Evolutionary conservation across 192 early-diverging fungal species (phyloP).

Genomic region (Cladochytrium replicatum): DNA sequence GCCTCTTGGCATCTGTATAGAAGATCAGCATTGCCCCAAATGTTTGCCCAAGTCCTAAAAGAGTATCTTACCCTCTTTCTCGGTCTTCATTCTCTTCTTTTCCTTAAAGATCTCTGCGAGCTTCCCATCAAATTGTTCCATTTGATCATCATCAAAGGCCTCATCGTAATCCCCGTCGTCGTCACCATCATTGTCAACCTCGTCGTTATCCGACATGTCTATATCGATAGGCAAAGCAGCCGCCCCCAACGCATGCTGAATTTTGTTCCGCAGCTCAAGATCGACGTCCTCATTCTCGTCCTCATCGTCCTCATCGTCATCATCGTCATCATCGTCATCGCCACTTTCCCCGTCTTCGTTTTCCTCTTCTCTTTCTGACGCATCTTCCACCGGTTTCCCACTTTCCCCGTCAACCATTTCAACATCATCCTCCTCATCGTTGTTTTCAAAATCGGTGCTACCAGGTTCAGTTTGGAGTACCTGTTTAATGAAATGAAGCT

Average conservation of each 20-base stretch:
- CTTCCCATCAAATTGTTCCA: conserved; percentile 86
- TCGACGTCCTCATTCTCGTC: conserved; percentile 46
- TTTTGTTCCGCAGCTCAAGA: conserved; percentile 64
- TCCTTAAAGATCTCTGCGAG: conserved; percentile 85
- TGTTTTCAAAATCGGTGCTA: too few species aligned
- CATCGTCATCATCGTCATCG: conserved; percentile 37
- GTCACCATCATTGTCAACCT: conserved; percentile 38
- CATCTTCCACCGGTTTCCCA: conserved; percentile 32
- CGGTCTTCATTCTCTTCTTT: conserved; percentile 65
- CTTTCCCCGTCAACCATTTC: conserved; percentile 37
- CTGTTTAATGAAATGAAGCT: too few species aligned
- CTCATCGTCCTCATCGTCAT: conserved; percentile 41
- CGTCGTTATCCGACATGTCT: too few species aligned
- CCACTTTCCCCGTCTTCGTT: conserved; percentile 36
- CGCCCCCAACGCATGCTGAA: conserved; percentile 55
- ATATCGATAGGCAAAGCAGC: too few species aligned
- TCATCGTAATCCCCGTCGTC: conserved; percentile 53
- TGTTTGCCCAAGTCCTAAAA: too few species aligned
- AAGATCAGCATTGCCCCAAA: background rate
- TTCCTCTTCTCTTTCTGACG: conserved; percentile 29
- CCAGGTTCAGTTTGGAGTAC: too few species aligned
- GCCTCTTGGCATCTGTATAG: conserved; percentile 57
- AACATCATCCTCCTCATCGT: conserved; percentile 42
- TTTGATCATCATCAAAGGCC: conserved; percentile 71
- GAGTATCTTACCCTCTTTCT: conserved; percentile 63